Conservation (phyloP, 75 land plant species). For the Sequoia sempervirens region DNA sequence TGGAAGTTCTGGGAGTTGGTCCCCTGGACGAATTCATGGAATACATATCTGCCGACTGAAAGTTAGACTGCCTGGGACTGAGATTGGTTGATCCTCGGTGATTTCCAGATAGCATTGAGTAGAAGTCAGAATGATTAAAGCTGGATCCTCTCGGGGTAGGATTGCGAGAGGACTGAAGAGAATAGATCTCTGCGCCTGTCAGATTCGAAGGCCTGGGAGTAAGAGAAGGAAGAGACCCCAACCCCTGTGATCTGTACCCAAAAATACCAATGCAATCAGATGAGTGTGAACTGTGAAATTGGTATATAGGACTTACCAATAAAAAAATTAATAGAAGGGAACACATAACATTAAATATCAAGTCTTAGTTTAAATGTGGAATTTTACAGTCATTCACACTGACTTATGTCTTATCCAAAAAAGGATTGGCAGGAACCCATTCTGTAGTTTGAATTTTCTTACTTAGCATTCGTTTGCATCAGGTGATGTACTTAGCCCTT, state of each 20-base stretch:
- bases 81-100: not conserved
- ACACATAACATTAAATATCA: no score
- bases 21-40: conserved; percentile 77
- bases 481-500: no score
- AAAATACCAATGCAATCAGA: not conserved
- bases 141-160: conserved; percentile 84
- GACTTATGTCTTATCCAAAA: no score
- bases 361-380: no score
- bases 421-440: no score
- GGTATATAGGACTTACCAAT: no score
- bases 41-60: conserved; percentile 51
- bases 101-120: conserved; percentile 60
- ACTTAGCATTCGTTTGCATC: no score
- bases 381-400: no score
- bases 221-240: conserved; percentile 24
- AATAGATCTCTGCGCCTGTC: conserved; percentile 89
- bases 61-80: conserved; percentile 37
- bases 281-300: not conserved
- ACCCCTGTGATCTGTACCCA: conserved; percentile 9
- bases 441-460: no score
- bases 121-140: conserved; percentile 78
- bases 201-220: conserved; percentile 69
- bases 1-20: conserved; percentile 74
- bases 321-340: no score
- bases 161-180: conserved; percentile 72